Conservation (phyloP, 306 rosid species). For the Rubus parviflorus region DNA sequence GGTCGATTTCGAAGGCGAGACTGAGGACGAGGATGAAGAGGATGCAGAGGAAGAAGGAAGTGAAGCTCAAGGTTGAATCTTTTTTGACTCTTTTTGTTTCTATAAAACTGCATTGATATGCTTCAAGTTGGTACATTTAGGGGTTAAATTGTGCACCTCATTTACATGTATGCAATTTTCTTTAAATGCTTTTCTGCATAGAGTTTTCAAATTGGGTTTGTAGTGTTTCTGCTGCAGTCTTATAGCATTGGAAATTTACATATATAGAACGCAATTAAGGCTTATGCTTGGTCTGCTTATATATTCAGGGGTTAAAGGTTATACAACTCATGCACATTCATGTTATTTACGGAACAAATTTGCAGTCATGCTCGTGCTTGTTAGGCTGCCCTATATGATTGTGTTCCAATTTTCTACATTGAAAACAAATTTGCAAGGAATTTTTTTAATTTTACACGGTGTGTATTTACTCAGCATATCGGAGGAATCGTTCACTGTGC, state of each 20-base stretch:
- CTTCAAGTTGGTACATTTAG: no score
- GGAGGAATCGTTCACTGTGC: neutral
- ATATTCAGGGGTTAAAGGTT: neutral
- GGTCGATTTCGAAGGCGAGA: conserved; percentile 36
- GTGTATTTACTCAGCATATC: neutral
- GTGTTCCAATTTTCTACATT: neutral
- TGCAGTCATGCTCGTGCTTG: neutral
- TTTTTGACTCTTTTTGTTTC: neutral
- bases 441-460: neutral
- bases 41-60: conserved; percentile 32
- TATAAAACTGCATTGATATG: neutral
- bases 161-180: neutral
- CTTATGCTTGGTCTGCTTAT: neutral
- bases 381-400: neutral
- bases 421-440: neutral
- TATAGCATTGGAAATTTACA: neutral
- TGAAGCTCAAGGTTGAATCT: conserved; percentile 36
- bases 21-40: conserved; percentile 38
- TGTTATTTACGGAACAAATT: no score
- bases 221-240: neutral
- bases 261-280: neutral
- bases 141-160: neutral
- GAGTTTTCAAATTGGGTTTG: neutral
- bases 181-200: neutral
- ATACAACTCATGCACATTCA: neutral